Percentiles rank a stretch among this genome's conserved stretches.
phyloP scores from a whole-genome alignment of 2,329 filamentous ascomycete species.

The Fusarium virguliforme region DNA sequence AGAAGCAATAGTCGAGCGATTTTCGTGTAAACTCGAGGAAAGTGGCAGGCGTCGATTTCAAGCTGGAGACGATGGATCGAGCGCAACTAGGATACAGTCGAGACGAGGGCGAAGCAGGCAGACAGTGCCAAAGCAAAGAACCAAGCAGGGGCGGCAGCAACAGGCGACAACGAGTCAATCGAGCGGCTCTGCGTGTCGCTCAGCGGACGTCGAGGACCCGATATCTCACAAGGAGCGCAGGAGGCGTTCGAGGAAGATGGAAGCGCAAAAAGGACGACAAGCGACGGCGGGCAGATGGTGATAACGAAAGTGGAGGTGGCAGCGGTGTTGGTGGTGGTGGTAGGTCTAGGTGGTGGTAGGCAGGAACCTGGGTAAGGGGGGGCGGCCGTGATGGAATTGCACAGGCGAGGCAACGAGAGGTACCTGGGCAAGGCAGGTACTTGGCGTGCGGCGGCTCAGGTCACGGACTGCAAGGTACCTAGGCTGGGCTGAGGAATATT shows the following conservation, averaged over 20 bases:
- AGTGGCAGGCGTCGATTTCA: slow-evolving; percentile 24
- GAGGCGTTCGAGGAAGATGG: slow-evolving; percentile 35
- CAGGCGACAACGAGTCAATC: slow-evolving; percentile 37
- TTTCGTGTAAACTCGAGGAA: slow-evolving; percentile 13
- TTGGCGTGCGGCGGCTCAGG: slow-evolving; percentile 32
- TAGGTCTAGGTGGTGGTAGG: slow-evolving; percentile 36
- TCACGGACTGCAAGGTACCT: slow-evolving; percentile 42
- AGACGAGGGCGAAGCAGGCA: slow-evolving; percentile 29
- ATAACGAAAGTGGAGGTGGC: slow-evolving; percentile 35
- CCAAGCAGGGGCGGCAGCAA: slow-evolving; percentile 20
- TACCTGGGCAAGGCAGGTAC: slow-evolving; percentile 41
- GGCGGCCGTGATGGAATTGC: slow-evolving; percentile 41
- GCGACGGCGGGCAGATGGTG: slow-evolving; percentile 44
- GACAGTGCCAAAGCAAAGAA: slow-evolving; percentile 28
- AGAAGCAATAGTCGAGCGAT: slow-evolving; percentile 23
- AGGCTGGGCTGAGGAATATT: slow-evolving; percentile 39
- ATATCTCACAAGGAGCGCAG: slow-evolving; percentile 39
- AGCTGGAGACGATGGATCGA: slow-evolving; percentile 27
- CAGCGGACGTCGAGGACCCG: slow-evolving; percentile 30
- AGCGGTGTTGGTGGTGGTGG: slow-evolving; percentile 25
- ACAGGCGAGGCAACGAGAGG: slow-evolving; percentile 43
- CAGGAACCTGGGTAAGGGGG: slow-evolving; percentile 41
- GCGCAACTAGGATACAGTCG: slow-evolving; percentile 38
- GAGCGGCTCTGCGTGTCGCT: slow-evolving; percentile 34
- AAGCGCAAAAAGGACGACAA: slow-evolving; percentile 42